Conservation (phyloP, 768 basidiomycete species). For the Mrakia hoshinonis region DNA sequence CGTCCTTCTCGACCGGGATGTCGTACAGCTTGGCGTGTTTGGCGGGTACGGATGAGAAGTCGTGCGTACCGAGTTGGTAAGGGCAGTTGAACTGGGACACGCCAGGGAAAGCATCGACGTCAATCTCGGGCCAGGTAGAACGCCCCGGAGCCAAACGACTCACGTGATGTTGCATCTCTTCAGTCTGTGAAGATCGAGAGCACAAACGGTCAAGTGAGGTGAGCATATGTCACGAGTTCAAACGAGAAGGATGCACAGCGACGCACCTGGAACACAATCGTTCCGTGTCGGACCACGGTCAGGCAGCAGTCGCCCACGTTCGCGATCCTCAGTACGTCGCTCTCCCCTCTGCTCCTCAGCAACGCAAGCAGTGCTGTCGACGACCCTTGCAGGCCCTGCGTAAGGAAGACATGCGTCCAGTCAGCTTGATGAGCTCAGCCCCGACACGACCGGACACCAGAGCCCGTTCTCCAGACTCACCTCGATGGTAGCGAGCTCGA, state of each 20-base stretch:
- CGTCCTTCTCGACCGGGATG: constrained; percentile 42
- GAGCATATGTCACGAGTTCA: not conserved
- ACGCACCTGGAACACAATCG: constrained; percentile 56
- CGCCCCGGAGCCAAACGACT: constrained; percentile 34
- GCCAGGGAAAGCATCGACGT: not conserved
- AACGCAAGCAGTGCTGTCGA: constrained; percentile 45
- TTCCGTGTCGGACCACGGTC: constrained; percentile 64
- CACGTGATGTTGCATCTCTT: constrained; percentile 87
- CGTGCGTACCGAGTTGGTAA: constrained; percentile 44
- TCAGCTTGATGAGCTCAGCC: not conserved
- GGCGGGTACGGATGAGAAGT: constrained; percentile 50
- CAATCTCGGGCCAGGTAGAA: too few relatives aligned
- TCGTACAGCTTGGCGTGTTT: constrained; percentile 57
- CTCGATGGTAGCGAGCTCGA: constrained; percentile 31
- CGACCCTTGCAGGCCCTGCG: constrained; percentile 47
- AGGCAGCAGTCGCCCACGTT: constrained; percentile 80
- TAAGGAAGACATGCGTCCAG: constrained; percentile 11
- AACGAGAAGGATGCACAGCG: not conserved
- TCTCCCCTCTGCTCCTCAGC: constrained; percentile 46
- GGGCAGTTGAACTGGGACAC: constrained; percentile 51
- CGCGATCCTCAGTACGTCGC: constrained; percentile 55
- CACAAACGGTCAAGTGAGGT: not conserved
- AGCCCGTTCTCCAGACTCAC: not conserved
- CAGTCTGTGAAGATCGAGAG: constrained; percentile 45
- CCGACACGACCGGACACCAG: not conserved